Conservation (phyloP, 2,329 filamentous ascomycete species). For the Talaromyces sp. region DNA sequence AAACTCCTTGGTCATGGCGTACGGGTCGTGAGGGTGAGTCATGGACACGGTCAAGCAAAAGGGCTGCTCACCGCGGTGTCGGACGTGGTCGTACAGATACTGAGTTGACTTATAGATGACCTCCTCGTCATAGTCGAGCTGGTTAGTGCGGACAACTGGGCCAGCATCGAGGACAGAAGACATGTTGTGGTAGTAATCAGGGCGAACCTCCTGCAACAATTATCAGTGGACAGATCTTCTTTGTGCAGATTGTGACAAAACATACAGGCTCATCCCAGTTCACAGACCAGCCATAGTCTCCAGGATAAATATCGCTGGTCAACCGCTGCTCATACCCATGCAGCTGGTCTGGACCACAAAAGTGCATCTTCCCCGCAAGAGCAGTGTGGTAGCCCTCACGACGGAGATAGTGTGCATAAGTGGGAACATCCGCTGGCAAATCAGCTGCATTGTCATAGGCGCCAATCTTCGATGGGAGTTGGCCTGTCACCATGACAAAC, state of each 20-base stretch:
- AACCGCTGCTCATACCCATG: constrained; percentile 90
- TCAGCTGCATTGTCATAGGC: constrained; percentile 89
- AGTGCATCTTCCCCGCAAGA: constrained; percentile 95
- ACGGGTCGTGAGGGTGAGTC: constrained; percentile 91
- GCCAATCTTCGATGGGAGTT: constrained; percentile 85
- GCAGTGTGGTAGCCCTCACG: constrained; percentile 83
- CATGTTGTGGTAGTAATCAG: constrained; percentile 96
- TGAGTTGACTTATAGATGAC: constrained; percentile 89
- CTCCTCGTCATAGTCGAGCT: constrained; percentile 93
- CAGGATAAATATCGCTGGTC: constrained; percentile 94
- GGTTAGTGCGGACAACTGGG: constrained; percentile 83
- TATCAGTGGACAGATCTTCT: not conserved
- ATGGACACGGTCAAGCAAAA: constrained; percentile 90
- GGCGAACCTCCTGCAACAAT: constrained; percentile 49
- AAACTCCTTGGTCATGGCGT: constrained; percentile 88
- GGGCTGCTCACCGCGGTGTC: constrained; percentile 71
- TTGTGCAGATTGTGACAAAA: not conserved
- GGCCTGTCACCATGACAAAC: constrained; percentile 91
- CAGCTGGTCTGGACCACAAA: constrained; percentile 82
- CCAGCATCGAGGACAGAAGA: constrained; percentile 89
- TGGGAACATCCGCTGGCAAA: constrained; percentile 78
- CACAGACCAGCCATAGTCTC: constrained; percentile 89
- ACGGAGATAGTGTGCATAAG: constrained; percentile 88
- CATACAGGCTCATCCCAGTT: constrained; percentile 84
- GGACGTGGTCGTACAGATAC: constrained; percentile 85